Base-by-base conservation (phyloP, 768 basidiomycete species). In the Mycena maculata region DNA sequence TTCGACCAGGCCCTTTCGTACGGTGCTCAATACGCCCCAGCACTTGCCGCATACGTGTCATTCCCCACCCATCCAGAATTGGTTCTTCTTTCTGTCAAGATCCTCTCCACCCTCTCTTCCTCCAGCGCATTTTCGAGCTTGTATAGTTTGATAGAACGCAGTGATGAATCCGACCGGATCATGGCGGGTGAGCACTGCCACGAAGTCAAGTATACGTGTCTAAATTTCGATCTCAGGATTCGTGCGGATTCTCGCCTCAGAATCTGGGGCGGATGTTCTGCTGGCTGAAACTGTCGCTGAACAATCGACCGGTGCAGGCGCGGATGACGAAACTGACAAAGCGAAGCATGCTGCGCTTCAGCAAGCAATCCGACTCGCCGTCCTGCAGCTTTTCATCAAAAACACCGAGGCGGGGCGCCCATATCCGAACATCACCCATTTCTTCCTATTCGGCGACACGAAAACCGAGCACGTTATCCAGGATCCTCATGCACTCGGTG, bases 381-480 rank as follows among this genome's bases (percentile, higher is more conserved):
- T 93, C 6, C 86, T 99, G 52, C 90, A 96, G 67, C 81, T 99
- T 13, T 84, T 99, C 58, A 87, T 94, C 44, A 88, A 88, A 63
- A 92, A 91, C 65, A 95, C 95, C 0, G 81, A 85, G n/a, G 76
- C 79, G 0, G 84, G 82, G 47, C 79, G 85, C 11, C 78, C 87
- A 0, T 93, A 88, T 70, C 95, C 96, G 8, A 98, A 96, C 72
- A 74, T 97, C 22, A 92, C 92, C 0, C 96, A 98, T 78, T 93
- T 94, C 79, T 80, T 98, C 13, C 84, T 98, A 23, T 93, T 96
- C 72, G 92, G 93, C 23, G 81, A 85, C 4, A 76, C 83, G 2
- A 83, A 83, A n/a, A 80, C 81, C 10, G 87, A 90, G 30, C 83
- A 90, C 61, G 86, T 87, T 61, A 90, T 94, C 31, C 89, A 93